A percentile compares a stretch with the other conserved stretches of the same genome.
Evolutionary conservation across 768 basidiomycete genomes (phyloP).

Genomic region (Phanerochaete carnosa): DNA sequence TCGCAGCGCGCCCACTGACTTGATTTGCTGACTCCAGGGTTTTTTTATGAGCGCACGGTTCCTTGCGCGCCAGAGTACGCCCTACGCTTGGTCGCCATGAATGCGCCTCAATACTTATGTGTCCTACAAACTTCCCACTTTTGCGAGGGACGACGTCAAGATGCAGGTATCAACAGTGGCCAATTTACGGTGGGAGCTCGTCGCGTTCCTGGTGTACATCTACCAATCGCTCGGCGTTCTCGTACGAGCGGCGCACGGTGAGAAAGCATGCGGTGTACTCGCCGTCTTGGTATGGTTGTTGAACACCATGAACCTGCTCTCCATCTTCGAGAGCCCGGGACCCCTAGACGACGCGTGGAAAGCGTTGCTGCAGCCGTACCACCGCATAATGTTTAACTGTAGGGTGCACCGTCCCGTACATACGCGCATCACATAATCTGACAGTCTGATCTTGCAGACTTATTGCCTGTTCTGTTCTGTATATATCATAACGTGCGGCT

Average conservation of each 20-base stretch:
- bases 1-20: neutral
- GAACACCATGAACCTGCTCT: neutral
- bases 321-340: conserved; percentile 1
- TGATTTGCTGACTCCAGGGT: neutral
- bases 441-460: neutral
- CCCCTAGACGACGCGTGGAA: neutral
- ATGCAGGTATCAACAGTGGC: neutral
- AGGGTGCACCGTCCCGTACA: neutral
- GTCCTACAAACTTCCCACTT: neutral
- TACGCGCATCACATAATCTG: no score
- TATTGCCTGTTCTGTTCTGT: neutral
- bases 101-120: conserved; percentile 3
- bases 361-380: neutral
- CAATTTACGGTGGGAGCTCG: neutral
- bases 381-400: neutral
- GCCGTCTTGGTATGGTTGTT: conserved; percentile 8
- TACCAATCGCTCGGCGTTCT: neutral
- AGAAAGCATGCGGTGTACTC: conserved; percentile 2
- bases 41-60: neutral
- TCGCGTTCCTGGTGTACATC: neutral
- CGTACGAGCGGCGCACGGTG: neutral
- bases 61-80: neutral
- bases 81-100: neutral
- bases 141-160: neutral
- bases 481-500: neutral